A percentile compares a stretch with the other conserved stretches of the same genome.
phyloP scores from a whole-genome alignment of 768 basidiomycete genomes.

The Imleria badia region DNA sequence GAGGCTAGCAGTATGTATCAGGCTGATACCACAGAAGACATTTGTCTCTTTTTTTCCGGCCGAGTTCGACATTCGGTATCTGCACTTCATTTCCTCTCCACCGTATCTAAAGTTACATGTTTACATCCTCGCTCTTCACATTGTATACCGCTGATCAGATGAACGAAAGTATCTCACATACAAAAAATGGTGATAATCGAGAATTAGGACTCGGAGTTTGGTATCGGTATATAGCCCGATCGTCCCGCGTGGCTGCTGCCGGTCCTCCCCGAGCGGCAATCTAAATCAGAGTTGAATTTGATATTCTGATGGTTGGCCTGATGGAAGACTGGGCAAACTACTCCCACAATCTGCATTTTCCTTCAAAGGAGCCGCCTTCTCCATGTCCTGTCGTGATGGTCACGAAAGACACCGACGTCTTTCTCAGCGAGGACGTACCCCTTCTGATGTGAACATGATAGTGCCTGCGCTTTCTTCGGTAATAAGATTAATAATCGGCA shows the following conservation, averaged over 20 bases:
- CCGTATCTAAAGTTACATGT: too few relatives aligned
- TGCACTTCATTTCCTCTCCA: too few relatives aligned
- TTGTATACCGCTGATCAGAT: not conserved
- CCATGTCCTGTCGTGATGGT: slow-evolving; percentile 6
- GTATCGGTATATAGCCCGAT: not conserved
- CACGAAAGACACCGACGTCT: not conserved
- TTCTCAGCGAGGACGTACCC: not conserved
- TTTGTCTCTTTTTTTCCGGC: too few relatives aligned
- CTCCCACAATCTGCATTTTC: not conserved
- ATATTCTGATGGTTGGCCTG: not conserved
- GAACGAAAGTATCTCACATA: not conserved
- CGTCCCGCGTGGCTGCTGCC: not conserved
- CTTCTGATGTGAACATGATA: not conserved
- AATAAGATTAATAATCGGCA: slow-evolving; percentile 6
- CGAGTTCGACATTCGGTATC: too few relatives aligned
- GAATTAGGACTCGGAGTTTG: not conserved
- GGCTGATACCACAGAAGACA: too few relatives aligned
- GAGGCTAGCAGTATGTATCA: too few relatives aligned
- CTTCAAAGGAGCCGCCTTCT: not conserved
- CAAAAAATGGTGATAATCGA: not conserved
- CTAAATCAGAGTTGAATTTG: not conserved
- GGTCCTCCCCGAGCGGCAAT: not conserved
- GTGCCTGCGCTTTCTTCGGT: not conserved
- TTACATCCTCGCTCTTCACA: too few relatives aligned
- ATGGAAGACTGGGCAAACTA: not conserved